Conservation (phyloP, 2,329 filamentous ascomycete genomes). For the Colletotrichum aenigma region DNA sequence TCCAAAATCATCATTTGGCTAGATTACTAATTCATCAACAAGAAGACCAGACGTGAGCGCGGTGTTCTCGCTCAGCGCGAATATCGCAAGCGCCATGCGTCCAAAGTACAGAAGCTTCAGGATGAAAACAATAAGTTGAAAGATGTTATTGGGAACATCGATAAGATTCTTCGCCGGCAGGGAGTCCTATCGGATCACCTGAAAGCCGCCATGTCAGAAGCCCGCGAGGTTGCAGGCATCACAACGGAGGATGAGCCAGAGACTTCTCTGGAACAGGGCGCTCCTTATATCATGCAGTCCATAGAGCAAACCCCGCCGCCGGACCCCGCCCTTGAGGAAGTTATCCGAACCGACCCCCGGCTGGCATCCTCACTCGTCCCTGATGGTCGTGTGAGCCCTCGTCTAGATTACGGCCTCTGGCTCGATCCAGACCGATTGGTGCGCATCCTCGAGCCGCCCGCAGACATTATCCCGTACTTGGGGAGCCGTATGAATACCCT, state of each 20-base stretch:
- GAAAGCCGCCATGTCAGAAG: background rate
- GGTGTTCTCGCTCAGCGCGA: slow-evolving; percentile 25
- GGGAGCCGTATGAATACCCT: slow-evolving; percentile 1
- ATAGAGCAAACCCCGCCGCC: background rate
- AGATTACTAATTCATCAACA: background rate
- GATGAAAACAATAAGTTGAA: slow-evolving; percentile 23
- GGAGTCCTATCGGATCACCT: background rate
- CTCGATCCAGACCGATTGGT: slow-evolving; percentile 1
- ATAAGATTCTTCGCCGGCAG: background rate
- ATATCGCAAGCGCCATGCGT: slow-evolving; percentile 25
- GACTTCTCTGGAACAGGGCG: background rate
- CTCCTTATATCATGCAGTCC: background rate
- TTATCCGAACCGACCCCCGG: background rate
- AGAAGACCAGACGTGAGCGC: slow-evolving; percentile 19
- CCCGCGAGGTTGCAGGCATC: background rate
- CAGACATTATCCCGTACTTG: slow-evolving; percentile 9
- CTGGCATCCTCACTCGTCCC: background rate
- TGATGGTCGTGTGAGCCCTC: background rate
- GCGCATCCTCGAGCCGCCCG: slow-evolving; percentile 4
- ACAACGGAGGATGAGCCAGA: background rate
- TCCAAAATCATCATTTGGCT: background rate
- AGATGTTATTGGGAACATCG: slow-evolving; percentile 7
- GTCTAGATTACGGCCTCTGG: slow-evolving; percentile 20
- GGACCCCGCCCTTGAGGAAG: background rate
- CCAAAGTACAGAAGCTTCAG: slow-evolving; percentile 22